Evolutionary conservation across 257 asterid genomes (phyloP).

Genomic region (Leptodermis oblonga): DNA sequence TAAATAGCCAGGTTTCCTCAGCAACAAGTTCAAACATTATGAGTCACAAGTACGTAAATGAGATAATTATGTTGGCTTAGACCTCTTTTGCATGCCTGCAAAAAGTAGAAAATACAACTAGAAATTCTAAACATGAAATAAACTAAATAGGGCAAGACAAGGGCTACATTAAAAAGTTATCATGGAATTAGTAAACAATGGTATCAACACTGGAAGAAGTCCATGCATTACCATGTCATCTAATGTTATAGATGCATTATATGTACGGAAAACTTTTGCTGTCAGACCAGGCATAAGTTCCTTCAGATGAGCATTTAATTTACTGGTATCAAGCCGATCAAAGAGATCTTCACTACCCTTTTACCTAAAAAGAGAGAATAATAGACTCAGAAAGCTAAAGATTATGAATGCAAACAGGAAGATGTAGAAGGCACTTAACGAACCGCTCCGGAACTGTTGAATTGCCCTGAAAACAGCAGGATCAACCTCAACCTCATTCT

Average conservation of each 20-base stretch:
- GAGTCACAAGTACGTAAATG: background rate
- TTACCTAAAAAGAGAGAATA: conserved; percentile 49
- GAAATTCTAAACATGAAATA: background rate
- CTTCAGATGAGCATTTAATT: conserved; percentile 90
- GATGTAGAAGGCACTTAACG: conserved; percentile 26
- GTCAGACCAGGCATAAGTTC: conserved; percentile 99
- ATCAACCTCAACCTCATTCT: conserved; percentile 74
- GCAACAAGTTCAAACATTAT: background rate
- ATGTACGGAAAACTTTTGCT: conserved; percentile 98
- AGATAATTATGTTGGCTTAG: background rate
- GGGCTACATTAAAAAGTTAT: no score
- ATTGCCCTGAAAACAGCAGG: conserved; percentile 79
- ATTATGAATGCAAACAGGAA: conserved; percentile 5
- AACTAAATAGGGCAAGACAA: background rate
- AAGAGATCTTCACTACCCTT: conserved; percentile 70
- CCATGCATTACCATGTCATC: conserved; percentile 66
- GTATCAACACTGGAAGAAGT: conserved; percentile 5
- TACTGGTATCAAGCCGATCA: conserved; percentile 87
- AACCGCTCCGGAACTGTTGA: conserved; percentile 86
- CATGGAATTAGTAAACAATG: no score
- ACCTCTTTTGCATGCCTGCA: background rate
- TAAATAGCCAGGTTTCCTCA: background rate
- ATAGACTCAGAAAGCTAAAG: conserved; percentile 1
- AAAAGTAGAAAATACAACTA: background rate
- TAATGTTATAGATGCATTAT: conserved; percentile 89